Evolutionary conservation across 306 rosid genomes (phyloP).

Genomic region (Potentilla sterilis): DNA sequence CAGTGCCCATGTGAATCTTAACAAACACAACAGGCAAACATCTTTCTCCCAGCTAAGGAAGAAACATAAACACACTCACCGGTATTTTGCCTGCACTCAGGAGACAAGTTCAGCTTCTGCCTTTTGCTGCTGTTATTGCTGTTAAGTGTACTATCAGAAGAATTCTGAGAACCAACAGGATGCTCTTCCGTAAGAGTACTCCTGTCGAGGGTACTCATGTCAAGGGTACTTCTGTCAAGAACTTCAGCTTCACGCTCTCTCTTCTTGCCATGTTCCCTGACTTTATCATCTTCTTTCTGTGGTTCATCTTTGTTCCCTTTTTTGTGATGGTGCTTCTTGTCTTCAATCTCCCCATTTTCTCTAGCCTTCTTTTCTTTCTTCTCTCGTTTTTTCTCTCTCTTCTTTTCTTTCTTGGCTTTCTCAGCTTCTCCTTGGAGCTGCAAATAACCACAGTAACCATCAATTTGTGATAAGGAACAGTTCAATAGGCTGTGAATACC

Average conservation of each 20-base stretch:
- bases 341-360: constrained; percentile 18
- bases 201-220: not conserved
- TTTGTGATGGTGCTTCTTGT: constrained; percentile 11
- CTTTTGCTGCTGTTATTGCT: constrained; percentile 35
- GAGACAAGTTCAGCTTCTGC: constrained; percentile 17
- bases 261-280: constrained; percentile 13
- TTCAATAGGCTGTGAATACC: not conserved
- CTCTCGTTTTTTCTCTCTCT: constrained; percentile 26
- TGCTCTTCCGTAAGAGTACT: constrained; percentile 33
- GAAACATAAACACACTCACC: constrained; percentile 32
- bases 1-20: constrained; percentile 32
- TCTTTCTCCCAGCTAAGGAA: constrained; percentile 24
- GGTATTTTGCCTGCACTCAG: constrained; percentile 17
- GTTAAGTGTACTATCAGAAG: constrained; percentile 28
- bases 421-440: constrained; percentile 23
- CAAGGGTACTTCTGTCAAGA: constrained; percentile 22
- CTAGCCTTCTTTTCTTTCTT: constrained; percentile 28
- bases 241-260: constrained; percentile 15
- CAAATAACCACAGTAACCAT: constrained; percentile 7
- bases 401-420: constrained; percentile 31
- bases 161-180: constrained; percentile 31
- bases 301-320: constrained; percentile 26
- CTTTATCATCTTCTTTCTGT: constrained; percentile 15
- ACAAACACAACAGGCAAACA: constrained; percentile 34
- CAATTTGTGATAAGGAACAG: not conserved